These are phyloP conservation scores for Fibroporia radiculosa DNA, from an alignment of 768 basidiomycete species.

Conservation along the genomic window DNA sequence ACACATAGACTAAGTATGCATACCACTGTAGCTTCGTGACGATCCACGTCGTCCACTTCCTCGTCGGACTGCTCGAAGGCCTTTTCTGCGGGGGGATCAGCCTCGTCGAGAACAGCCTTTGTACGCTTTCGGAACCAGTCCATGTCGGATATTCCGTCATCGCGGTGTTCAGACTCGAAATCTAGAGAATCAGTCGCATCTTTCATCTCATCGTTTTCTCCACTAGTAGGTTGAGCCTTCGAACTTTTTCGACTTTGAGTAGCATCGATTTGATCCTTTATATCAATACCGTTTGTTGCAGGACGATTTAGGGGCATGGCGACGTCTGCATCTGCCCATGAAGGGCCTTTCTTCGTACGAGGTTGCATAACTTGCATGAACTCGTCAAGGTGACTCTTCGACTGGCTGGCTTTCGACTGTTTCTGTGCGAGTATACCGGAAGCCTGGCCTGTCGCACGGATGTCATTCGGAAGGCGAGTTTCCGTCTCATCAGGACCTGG, in stretches of 20 bases:
- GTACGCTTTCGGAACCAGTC: slow-evolving; percentile 72
- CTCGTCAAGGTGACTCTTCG: slow-evolving; percentile 35
- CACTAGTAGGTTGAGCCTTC: too few species aligned
- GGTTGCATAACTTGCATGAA: slow-evolving; percentile 75
- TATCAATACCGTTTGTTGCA: background rate
- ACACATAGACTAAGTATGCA: background rate
- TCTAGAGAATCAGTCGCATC: slow-evolving; percentile 4
- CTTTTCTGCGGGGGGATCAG: slow-evolving; percentile 33
- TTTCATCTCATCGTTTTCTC: background rate
- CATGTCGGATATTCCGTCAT: slow-evolving; percentile 44
- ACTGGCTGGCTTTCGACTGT: slow-evolving; percentile 5
- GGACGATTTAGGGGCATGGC: background rate
- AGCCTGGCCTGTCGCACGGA: too few species aligned
- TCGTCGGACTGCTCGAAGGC: slow-evolving; percentile 59
- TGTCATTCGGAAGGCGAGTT: background rate
- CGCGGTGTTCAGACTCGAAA: slow-evolving; percentile 12
- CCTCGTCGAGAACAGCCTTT: slow-evolving; percentile 31
- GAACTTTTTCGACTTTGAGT: too few species aligned
- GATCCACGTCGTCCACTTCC: slow-evolving; percentile 23
- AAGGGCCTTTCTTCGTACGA: slow-evolving; percentile 45
- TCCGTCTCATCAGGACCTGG: slow-evolving; percentile 17
- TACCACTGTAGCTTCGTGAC: slow-evolving; percentile 1
- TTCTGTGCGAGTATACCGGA: too few species aligned
- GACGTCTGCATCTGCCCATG: slow-evolving; percentile 51
- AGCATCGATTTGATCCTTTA: too few species aligned